phyloP scores from a whole-genome alignment of 768 basidiomycete species.

The Neoboletus magnificus region DNA sequence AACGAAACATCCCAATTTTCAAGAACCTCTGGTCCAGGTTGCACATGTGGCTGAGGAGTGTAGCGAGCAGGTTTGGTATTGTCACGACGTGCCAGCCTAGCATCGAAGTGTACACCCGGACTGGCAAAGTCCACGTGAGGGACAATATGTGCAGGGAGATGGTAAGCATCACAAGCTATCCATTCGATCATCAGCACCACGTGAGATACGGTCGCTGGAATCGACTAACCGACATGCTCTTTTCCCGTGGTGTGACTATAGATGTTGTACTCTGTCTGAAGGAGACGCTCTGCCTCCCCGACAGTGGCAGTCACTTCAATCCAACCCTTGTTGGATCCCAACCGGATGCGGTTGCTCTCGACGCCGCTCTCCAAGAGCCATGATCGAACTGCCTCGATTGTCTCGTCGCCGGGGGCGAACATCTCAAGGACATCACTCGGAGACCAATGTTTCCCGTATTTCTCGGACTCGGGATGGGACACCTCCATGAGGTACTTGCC shows the following conservation, averaged over 20 bases:
- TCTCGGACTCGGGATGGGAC: slow-evolving; percentile 31
- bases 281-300: slow-evolving; percentile 33
- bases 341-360: slow-evolving; percentile 10
- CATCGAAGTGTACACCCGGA: slow-evolving; percentile 34
- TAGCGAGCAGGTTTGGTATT: slow-evolving; percentile 7
- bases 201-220: background rate
- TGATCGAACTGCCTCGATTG: slow-evolving; percentile 21
- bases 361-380: no score
- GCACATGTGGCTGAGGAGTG: slow-evolving; percentile 16
- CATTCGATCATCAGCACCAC: background rate
- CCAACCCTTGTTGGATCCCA: slow-evolving; percentile 24
- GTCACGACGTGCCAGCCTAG: slow-evolving; percentile 17
- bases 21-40: slow-evolving; percentile 21
- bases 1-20: slow-evolving; percentile 5
- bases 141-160: slow-evolving; percentile 29
- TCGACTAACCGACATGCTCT: slow-evolving; percentile 28
- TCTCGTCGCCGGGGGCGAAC: slow-evolving; percentile 30
- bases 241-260: slow-evolving; percentile 29
- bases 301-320: slow-evolving; percentile 29
- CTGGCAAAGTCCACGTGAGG: slow-evolving; percentile 35
- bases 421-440: slow-evolving; percentile 21
- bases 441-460: slow-evolving; percentile 35
- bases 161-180: slow-evolving; percentile 33
- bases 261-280: slow-evolving; percentile 31
- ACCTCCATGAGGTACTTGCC: slow-evolving; percentile 27